These are phyloP conservation scores for Kentomonas sorsogonicus DNA, from an alignment of 208 protist species.

Conservation along the genomic window DNA sequence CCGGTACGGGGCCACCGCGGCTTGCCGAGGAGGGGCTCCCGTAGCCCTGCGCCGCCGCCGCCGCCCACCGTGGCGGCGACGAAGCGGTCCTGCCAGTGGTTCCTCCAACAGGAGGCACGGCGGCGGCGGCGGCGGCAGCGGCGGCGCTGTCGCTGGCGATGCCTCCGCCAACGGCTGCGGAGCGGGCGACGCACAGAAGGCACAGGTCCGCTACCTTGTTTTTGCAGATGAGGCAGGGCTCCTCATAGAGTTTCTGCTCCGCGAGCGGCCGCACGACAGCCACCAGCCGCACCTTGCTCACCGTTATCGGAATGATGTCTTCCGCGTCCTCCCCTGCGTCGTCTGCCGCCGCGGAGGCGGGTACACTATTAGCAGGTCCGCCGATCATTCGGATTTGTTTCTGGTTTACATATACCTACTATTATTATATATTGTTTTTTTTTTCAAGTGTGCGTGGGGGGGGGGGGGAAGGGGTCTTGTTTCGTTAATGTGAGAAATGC, in stretches of 20 bases:
- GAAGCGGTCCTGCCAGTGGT: too few relatives aligned
- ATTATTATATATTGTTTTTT: background rate
- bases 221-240: constrained; percentile 26
- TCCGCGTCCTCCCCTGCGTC: too few relatives aligned
- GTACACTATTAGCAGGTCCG: too few relatives aligned
- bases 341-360: too few relatives aligned
- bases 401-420: too few relatives aligned
- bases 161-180: too few relatives aligned
- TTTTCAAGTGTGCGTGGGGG: background rate
- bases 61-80: background rate
- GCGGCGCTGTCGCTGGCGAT: too few relatives aligned
- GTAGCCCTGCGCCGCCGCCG: background rate
- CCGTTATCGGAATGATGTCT: constrained; percentile 30
- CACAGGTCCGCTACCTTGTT: constrained; percentile 14
- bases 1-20: too few relatives aligned
- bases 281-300: constrained; percentile 25
- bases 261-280: constrained; percentile 16
- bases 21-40: background rate
- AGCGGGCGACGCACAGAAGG: constrained; percentile 26
- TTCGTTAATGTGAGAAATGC: too few relatives aligned
- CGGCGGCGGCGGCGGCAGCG: too few relatives aligned
- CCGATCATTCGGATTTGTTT: too few relatives aligned
- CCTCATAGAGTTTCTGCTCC: constrained; percentile 19
- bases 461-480: background rate
- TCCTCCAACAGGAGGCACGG: too few relatives aligned